Evolutionary conservation across 225 moss, liverwort and hornwort species (phyloP).

Genomic region (Physcomitrellopsis africana): DNA sequence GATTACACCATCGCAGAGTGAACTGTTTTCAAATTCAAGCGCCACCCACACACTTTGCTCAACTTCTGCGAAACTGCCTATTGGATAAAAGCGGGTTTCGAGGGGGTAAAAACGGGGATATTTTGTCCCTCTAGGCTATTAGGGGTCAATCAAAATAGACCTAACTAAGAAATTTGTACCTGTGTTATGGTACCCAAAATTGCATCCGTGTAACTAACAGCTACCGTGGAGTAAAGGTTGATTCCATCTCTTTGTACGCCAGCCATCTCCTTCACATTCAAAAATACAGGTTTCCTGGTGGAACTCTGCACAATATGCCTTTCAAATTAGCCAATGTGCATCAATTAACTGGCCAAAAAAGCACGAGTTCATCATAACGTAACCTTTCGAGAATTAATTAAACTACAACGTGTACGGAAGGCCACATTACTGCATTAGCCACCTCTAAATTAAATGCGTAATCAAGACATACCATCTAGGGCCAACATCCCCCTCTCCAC

Average conservation of each 20-base stretch:
- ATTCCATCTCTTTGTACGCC: constrained; percentile 95
- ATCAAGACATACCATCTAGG: constrained; percentile 73
- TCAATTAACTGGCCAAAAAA: not conserved
- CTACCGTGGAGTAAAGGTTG: constrained; percentile 80
- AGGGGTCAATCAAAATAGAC: not conserved
- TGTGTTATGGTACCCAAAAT: constrained; percentile 76
- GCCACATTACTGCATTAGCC: not conserved
- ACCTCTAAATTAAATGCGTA: not conserved
- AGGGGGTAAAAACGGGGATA: no score
- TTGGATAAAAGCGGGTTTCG: no score
- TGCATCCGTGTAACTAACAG: constrained; percentile 80
- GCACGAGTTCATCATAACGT: not conserved
- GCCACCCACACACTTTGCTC: no score
- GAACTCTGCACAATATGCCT: constrained; percentile 61
- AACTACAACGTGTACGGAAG: constrained; percentile 7
- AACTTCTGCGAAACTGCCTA: no score
- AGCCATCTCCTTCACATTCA: constrained; percentile 84
- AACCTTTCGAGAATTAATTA: not conserved
- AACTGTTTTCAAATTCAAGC: no score
- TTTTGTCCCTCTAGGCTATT: no score
- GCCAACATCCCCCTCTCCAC: constrained; percentile 96
- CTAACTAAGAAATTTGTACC: constrained; percentile 40
- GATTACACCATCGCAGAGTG: no score
- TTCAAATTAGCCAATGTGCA: constrained; percentile 21
- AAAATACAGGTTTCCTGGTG: constrained; percentile 85